Conservation (phyloP, 257 asterid species). For the Nicotiana undulata region DNA sequence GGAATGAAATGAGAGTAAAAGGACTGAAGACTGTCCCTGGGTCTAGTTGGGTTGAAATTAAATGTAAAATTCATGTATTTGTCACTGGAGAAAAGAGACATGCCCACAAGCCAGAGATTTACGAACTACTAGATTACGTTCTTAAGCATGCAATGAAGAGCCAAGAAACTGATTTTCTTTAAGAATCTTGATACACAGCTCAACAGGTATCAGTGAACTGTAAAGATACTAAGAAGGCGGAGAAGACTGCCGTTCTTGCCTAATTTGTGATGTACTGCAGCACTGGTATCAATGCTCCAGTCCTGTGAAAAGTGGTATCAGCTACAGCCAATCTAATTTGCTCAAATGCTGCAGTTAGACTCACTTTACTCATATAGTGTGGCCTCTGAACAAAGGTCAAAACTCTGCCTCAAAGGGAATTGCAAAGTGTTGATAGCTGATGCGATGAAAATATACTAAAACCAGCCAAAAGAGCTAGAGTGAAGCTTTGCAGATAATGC, state of each 20-base stretch:
- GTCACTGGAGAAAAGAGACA: slow-evolving; percentile 54
- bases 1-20: slow-evolving; percentile 55
- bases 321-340: not conserved
- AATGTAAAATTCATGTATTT: slow-evolving; percentile 54
- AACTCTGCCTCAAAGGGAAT: not conserved
- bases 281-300: not conserved
- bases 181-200: slow-evolving; percentile 10
- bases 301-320: not conserved
- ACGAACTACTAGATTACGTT: slow-evolving; percentile 25
- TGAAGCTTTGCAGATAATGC: too few species aligned
- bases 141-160: slow-evolving; percentile 24
- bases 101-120: slow-evolving; percentile 29
- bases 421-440: not conserved
- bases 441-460: not conserved
- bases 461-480: too few species aligned
- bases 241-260: too few species aligned
- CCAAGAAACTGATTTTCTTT: slow-evolving; percentile 7
- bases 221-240: not conserved
- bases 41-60: slow-evolving; percentile 73
- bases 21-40: slow-evolving; percentile 65
- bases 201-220: not conserved
- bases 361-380: not conserved
- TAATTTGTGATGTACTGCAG: too few species aligned
- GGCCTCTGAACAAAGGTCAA: not conserved
- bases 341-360: not conserved